These are phyloP conservation scores for Rhizoclosmatium sp. DNA, from an alignment of 192 early-diverging fungal species.

Conservation along the genomic window DNA sequence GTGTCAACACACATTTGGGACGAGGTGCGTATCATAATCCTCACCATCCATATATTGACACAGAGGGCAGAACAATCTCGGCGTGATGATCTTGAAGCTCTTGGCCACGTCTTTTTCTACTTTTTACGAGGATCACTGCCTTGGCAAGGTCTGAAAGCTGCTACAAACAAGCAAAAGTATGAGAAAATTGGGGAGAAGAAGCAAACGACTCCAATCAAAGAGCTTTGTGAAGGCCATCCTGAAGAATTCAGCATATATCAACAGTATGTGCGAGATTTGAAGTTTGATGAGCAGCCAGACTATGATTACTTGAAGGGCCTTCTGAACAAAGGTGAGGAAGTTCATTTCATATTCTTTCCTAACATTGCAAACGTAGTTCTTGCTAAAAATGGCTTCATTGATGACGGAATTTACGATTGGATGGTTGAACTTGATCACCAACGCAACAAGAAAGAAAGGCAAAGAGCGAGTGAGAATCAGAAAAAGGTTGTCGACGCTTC, in stretches of 20 bases:
- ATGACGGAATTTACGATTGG: slow-evolving; percentile 97
- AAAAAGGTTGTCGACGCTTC: slow-evolving; percentile 16
- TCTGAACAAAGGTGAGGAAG: slow-evolving; percentile 73
- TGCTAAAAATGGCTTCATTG: slow-evolving; percentile 68
- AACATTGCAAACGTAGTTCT: slow-evolving; percentile 45
- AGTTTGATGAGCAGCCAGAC: slow-evolving; percentile 97
- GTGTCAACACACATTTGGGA: slow-evolving; percentile 95
- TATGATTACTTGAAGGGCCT: slow-evolving; percentile 91
- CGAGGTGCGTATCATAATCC: slow-evolving; percentile 61
- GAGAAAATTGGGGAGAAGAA: slow-evolving; percentile 99
- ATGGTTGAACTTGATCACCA: slow-evolving; percentile 69
- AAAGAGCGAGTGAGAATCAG: slow-evolving; percentile 48
- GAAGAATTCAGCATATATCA: slow-evolving; percentile 92
- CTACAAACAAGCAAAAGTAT: slow-evolving; percentile 99
- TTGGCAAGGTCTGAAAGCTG: slow-evolving; percentile 98
- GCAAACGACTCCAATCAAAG: slow-evolving; percentile 87
- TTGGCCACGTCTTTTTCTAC: slow-evolving; percentile 99
- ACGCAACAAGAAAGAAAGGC: slow-evolving; percentile 52
- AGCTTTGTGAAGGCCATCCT: slow-evolving; percentile 91
- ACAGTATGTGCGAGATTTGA: slow-evolving; percentile 87
- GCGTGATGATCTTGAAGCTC: slow-evolving; percentile 94
- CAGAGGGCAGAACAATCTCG: slow-evolving; percentile 87
- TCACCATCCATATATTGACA: not conserved
- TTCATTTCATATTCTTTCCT: not conserved
- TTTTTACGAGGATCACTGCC: slow-evolving; percentile 92